Percentiles rank a stretch among this genome's conserved stretches.
Conservation (phyloP, 129 eudicot genomes). For the Deinandra increscens region DNA sequence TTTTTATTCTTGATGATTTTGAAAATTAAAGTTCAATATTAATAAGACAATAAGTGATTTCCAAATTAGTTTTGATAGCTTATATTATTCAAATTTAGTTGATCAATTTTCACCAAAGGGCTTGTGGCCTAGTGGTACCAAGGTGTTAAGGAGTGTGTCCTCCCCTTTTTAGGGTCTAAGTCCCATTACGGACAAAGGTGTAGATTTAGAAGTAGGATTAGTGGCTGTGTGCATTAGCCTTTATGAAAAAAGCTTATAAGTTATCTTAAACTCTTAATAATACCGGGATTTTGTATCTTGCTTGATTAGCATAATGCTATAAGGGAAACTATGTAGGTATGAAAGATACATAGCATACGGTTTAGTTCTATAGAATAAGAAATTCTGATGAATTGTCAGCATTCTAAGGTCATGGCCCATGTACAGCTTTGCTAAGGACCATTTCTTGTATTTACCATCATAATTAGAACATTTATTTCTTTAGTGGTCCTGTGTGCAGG, state of each 20-base stretch:
- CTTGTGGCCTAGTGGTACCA: no score
- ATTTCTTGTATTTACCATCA: slow-evolving; percentile 19
- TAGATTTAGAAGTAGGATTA: no score
- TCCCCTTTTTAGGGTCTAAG: no score
- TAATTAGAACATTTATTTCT: slow-evolving; percentile 15
- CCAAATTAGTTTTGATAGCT: not conserved
- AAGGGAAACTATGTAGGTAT: slow-evolving; percentile 13
- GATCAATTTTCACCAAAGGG: not conserved
- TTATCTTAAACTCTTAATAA: slow-evolving; percentile 14
- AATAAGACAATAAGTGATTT: not conserved
- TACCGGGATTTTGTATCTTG: not conserved
- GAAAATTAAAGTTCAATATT: slow-evolving; percentile 5
- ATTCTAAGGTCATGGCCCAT: slow-evolving; percentile 10
- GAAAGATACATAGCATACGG: slow-evolving; percentile 6
- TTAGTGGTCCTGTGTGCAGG: slow-evolving; percentile 36
- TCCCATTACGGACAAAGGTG: no score
- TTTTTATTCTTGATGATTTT: not conserved
- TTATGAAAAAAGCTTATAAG: no score
- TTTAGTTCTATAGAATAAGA: slow-evolving; percentile 9
- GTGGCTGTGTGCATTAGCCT: no score
- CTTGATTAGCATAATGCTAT: not conserved
- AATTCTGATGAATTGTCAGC: slow-evolving; percentile 21
- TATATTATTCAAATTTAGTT: not conserved
- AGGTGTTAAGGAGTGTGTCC: no score
- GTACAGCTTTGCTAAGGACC: slow-evolving; percentile 26